Base-by-base conservation (phyloP, 179 eudicot species). In the Vitellaria paradoxa region DNA sequence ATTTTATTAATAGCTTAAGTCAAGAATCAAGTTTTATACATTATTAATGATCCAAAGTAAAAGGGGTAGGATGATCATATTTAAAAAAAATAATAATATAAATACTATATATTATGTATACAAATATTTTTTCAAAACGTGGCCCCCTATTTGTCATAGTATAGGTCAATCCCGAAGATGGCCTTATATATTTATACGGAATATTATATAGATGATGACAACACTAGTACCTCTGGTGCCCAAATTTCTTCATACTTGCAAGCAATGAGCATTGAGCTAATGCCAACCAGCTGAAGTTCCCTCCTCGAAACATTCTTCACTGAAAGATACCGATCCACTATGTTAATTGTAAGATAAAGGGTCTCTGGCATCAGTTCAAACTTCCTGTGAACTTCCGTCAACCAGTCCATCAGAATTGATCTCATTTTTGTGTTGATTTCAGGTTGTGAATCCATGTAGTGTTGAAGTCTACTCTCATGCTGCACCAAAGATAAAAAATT, bases 181-280 rank as follows among this genome's bases (percentile, higher is more conserved):
- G 42, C 42, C 4, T 1, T 37, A 37, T 37, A 37, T 37, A n/a
- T n/a, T n/a, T n/a, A n/a, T n/a, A n/a, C n/a, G n/a, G n/a, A n/a
- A n/a, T n/a, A n/a, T n/a, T n/a, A n/a, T n/a, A n/a, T n/a, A n/a
- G 15, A 55, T 55, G 60, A 55, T 55, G 60, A 55, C 18, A 55
- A 60, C 10, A 18, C 18, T 2, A n/a, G 46, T 81, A 92, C 97
- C 91, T 93, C 91, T 6, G 97, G 98, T 65, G 93, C 97, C 97
- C 98, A 93, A 45, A 93, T 92, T 65, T 93, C 97, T 76, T 92
- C 98, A 73, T 93, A 93, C 79, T 93, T 93, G 93, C 92, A 92
- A 42, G 98, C 93, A 73, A 93, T 85, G 70, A 93, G 88, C 98
- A 93, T 91, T 76, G 94, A 83, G 68, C 93, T 83, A 2, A 93